Base-by-base conservation (phyloP, 2,329 filamentous ascomycete genomes). In the Ophiocordyceps camponoti-rufipedis region DNA sequence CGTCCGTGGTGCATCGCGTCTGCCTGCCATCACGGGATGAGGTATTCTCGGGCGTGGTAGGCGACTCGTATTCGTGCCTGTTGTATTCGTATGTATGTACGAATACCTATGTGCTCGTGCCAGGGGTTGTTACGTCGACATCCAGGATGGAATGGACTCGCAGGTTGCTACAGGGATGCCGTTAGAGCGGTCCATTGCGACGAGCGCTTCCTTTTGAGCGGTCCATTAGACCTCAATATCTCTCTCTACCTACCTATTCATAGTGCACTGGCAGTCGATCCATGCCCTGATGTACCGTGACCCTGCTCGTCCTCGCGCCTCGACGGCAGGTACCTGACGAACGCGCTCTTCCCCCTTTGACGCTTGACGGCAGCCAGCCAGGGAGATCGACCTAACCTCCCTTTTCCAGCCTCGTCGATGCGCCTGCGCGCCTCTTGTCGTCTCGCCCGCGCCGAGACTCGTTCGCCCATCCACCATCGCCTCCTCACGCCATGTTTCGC, bases 401-500 rank as follows among this genome's bases (percentile, higher is more conserved):
- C 5, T 23, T 23, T 23, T 23, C 23, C 5, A n/a, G 14, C 14
- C 5, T 38, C 33, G 33, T 38, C 33, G 13, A 38, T 38, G 33
- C 12, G 33, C 33, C 33, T 6, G 33, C 33, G 33, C 33, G 33
- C 33, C 16, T n/a, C 33, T 38, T n/a, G 8, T 38, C 33, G 33
- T 38, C 33, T 38, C 33, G 33, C 33, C 33, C 14, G 33, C 33
- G 33, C 33, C 33, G 33, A 16, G 33, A 38, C 33, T 38, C 33
- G 33, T 12, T 38, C 16, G 14, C 6, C 33, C 33, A 12, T 38
- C 33, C 16, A 13, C 33, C 33, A n/a, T 38, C 33, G 33, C 33
- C 6, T n/a, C 14, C 16, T n/a, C 14, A 14, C 12, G 40, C 51
- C 52, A 68, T 68, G 65, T 50, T 64, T 46, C 54, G 59, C 50